A percentile compares a stretch with the other conserved stretches of the same genome.
These are phyloP conservation scores for Phytophthora cactorum DNA, from an alignment of 352 stramenopile genomes.

Conservation along the genomic window DNA sequence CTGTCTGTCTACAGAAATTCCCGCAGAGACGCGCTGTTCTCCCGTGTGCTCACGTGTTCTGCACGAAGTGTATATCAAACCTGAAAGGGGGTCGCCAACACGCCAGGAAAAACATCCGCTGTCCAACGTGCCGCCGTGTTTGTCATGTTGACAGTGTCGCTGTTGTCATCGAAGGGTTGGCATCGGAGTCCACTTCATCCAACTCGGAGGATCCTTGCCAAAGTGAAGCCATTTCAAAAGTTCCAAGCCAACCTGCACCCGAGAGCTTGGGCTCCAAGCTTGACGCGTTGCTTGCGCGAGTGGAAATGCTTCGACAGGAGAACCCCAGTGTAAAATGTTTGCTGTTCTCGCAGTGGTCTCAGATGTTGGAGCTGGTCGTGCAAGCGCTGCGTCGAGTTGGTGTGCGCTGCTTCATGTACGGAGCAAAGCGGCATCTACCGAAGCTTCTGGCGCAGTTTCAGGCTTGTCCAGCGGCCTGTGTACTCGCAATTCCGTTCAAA, in stretches of 20 bases:
- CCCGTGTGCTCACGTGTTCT: slow-evolving; percentile 89
- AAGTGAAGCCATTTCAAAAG: background rate
- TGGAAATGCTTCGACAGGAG: slow-evolving; percentile 50
- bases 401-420: slow-evolving; percentile 79
- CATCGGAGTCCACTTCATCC: slow-evolving; percentile 4
- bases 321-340: slow-evolving; percentile 84
- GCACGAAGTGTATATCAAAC: slow-evolving; percentile 48
- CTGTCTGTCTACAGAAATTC: slow-evolving; percentile 84
- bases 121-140: slow-evolving; percentile 64
- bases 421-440: slow-evolving; percentile 58
- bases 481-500: slow-evolving; percentile 85
- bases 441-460: slow-evolving; percentile 64
- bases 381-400: slow-evolving; percentile 45
- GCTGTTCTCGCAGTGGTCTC: slow-evolving; percentile 93
- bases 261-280: slow-evolving; percentile 75
- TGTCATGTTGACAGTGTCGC: slow-evolving; percentile 30
- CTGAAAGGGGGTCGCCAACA: slow-evolving; percentile 36
- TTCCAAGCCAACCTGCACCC: background rate
- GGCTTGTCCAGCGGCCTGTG: slow-evolving; percentile 48
- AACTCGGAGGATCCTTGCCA: slow-evolving; percentile 5
- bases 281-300: slow-evolving; percentile 60
- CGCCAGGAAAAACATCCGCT: slow-evolving; percentile 42
- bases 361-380: slow-evolving; percentile 68
- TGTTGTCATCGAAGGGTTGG: slow-evolving; percentile 27
- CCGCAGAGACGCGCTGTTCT: slow-evolving; percentile 72